Base-by-base conservation (phyloP, 768 basidiomycete species). In the Hydnum rufescens region DNA sequence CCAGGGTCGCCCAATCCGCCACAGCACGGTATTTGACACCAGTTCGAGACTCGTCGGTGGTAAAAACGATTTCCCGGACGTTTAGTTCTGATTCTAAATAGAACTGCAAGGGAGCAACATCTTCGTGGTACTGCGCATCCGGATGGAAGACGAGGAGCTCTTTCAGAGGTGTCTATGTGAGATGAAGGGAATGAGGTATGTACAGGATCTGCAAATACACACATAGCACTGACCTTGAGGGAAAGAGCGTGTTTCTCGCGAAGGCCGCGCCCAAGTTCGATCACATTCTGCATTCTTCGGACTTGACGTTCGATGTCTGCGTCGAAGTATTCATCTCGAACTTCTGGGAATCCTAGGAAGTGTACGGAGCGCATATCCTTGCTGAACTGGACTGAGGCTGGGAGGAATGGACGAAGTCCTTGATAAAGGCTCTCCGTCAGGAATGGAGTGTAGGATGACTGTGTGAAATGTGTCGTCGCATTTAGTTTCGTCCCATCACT, bases 381-480 rank as follows among this genome's bases (percentile, higher is more conserved):
- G 2, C 74, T 76, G 18, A 73, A 73, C 26, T 69, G 63, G 19
- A 77, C 73, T 58, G 85, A 75, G 55, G 78, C 77, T 0, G 89
- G 87, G 57, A 93, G 83, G 69, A 77, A 93, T n/a, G 69, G 69
- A 44, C 79, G 77, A 36, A 97, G 72, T 31, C 85, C 77, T 64
- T 97, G 95, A 65, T 96, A 97, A 55, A 97, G 71, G 66, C 81
- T 95, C 66, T 99, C 95, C 4, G 90, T 92, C 63, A 97, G 70
- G 76, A 96, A 97, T 0, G 95, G 95, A 5, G 92, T 96, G 67
- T 95, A 99, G 4, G 95, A 92, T 1, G 93, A 93, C 92, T 93
- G 58, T 2, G 16, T n/a, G n/a, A n/a, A n/a, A n/a, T n/a, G n/a
- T n/a, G n/a, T 30, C 49, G 51, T 47, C 8, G 25, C 19, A 26